These are phyloP conservation scores for Cucurbita ficifolia DNA, from an alignment of 306 rosid genomes.

Conservation along the genomic window DNA sequence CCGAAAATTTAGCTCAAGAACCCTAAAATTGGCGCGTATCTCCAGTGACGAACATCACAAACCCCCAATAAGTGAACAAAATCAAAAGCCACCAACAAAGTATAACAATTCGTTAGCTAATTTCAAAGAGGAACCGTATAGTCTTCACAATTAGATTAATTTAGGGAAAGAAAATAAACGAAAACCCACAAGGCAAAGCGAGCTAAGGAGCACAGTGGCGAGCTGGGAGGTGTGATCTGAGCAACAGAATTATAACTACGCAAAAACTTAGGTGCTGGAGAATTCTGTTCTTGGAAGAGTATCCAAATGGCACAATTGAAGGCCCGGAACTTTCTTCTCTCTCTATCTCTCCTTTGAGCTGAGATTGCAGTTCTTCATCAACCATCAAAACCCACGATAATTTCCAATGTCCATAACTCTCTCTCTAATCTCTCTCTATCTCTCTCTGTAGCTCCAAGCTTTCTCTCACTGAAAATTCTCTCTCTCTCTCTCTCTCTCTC, in stretches of 20 bases:
- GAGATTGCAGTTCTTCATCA: not conserved
- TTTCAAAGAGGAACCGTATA: not conserved
- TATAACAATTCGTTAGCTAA: not conserved
- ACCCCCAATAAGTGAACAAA: conserved; percentile 2
- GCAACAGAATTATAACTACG: not conserved
- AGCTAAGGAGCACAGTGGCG: not conserved
- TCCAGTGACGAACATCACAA: not conserved
- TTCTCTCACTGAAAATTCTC: conserved; percentile 1
- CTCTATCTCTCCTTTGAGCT: not conserved
- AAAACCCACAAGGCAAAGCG: conserved; percentile 5
- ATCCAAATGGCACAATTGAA: not conserved
- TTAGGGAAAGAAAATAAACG: not conserved
- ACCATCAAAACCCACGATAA: not conserved
- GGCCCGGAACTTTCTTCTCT: not conserved
- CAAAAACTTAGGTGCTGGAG: not conserved
- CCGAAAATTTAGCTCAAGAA: not conserved
- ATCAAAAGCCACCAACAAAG: not conserved
- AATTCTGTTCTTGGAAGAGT: not conserved
- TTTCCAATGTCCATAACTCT: not conserved
- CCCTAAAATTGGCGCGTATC: conserved; percentile 1
- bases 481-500: not conserved
- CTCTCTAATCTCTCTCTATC: not conserved
- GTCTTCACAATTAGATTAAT: not conserved
- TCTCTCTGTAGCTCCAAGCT: not conserved
- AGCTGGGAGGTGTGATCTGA: conserved; percentile 7